phyloP scores from a whole-genome alignment of 2,329 filamentous ascomycete genomes.

The Alternaria triticina region DNA sequence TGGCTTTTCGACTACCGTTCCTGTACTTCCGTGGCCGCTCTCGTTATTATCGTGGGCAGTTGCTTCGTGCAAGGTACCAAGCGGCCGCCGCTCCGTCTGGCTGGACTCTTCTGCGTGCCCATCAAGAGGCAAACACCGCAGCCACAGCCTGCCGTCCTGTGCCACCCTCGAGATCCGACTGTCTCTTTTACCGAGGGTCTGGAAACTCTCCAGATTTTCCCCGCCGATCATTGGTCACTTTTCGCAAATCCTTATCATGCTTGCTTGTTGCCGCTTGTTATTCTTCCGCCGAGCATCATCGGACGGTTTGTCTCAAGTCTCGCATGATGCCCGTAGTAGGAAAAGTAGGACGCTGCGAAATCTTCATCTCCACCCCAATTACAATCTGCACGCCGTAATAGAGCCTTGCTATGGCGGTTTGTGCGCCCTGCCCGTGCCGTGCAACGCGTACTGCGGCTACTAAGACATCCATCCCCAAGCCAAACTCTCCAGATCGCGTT shows the following conservation, averaged over 20 bases:
- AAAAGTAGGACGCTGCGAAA: conserved; percentile 21
- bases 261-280: conserved; percentile 7
- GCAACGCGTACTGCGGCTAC: conserved; percentile 29
- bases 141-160: conserved; percentile 35
- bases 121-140: conserved; percentile 37
- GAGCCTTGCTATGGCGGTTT: conserved; percentile 21
- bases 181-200: conserved; percentile 24
- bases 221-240: conserved; percentile 23
- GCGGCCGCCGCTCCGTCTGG: conserved; percentile 25
- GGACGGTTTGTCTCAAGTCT: conserved; percentile 23
- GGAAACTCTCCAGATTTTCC: conserved; percentile 16
- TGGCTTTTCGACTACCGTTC: conserved; percentile 13
- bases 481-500: conserved; percentile 23
- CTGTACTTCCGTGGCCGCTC: conserved; percentile 32
- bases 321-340: conserved; percentile 22
- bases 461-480: conserved; percentile 35
- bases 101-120: conserved; percentile 30
- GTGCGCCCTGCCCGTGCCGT: conserved; percentile 30
- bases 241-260: conserved; percentile 10
- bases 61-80: conserved; percentile 36
- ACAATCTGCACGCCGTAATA: neutral
- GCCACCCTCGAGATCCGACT: conserved; percentile 28
- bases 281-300: conserved; percentile 15
- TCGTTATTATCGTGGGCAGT: conserved; percentile 42
- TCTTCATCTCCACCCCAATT: conserved; percentile 6